phyloP scores from a whole-genome alignment of 257 asterid species.

The Parsonsia alboflavescens region DNA sequence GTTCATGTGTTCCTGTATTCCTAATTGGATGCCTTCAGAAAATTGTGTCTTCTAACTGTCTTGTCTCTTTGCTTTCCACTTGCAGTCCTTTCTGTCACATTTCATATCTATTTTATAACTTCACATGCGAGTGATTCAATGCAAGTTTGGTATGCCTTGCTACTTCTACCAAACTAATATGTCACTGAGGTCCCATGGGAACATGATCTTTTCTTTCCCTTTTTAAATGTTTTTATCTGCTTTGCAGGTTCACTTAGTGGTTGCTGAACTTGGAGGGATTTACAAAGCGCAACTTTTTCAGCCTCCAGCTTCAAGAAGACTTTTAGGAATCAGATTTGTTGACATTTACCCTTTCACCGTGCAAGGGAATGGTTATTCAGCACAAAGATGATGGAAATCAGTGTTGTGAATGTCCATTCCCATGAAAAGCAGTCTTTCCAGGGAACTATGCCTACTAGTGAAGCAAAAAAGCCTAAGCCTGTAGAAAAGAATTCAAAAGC shows the following conservation, averaged over 20 bases:
- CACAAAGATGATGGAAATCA: constrained; percentile 40
- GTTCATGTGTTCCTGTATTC: not conserved
- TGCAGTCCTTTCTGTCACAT: not conserved
- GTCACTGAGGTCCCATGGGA: not conserved
- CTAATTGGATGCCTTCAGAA: not conserved
- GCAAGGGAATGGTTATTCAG: constrained; percentile 50
- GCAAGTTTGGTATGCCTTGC: not conserved
- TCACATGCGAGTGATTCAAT: not conserved
- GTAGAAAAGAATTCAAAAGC: constrained; percentile 34
- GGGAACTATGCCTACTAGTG: constrained; percentile 30
- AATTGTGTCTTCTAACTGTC: not conserved
- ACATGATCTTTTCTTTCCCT: not conserved
- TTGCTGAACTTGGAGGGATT: constrained; percentile 21
- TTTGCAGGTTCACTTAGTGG: constrained; percentile 5
- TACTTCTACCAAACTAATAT: not conserved
- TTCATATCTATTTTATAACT: too few species aligned
- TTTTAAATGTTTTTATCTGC: constrained; percentile 3
- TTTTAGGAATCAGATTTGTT: constrained; percentile 18
- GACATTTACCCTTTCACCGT: constrained; percentile 10
- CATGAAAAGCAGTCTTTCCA: constrained; percentile 47
- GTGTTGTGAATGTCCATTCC: constrained; percentile 35
- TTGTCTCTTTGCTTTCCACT: not conserved
- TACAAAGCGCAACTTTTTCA: constrained; percentile 8
- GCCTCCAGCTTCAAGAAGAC: constrained; percentile 10
- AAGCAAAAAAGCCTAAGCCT: constrained; percentile 33